Evolutionary conservation across 345 rosid species (phyloP), one percentile per base, ranked within the genome.

Genomic region (Gossypium herbaceum): DNA sequence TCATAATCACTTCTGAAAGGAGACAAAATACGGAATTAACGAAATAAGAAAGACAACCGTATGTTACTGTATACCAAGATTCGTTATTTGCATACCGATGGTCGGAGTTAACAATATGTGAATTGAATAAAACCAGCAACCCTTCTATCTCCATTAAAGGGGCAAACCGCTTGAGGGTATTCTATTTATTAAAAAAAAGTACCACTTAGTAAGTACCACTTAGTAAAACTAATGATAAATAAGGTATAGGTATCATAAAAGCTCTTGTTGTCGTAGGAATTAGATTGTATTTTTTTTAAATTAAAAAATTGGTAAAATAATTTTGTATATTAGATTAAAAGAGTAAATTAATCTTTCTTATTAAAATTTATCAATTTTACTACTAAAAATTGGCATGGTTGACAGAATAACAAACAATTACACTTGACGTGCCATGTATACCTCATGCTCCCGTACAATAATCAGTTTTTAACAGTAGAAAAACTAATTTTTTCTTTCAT

Each of bases 1-100:
- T 90, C 92, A 67, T 92, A 94, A 78, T 90, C 92, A 39, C 80
- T 86, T 72, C 97, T 94, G 87, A 59, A 84, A 78, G 70, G 29
- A 55, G 20, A 44, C 50, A 71, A 66, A 55, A 59, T 65, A 58
- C 20, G 11, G 19, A 55, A 34, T 34, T 45, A 72, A 74, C n/a
- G 62, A 78, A 50, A 57, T 48, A 64, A 20, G 47, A 68, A 75
- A 63, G 47, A 45, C 48, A 56, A 51, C 7, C 20, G 11, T 44
- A 27, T 2, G 48, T 54, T 68, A 7, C n/a, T 41, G 24, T 58
- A 75, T 65, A 68, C 52, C 27, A 66, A 51, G 71, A 69, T 77
- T 29, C 39, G 27, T n/a, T 54, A 74, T 58, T 5, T 45, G 41
- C 85, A 76, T 81, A 92, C 98, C 97, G 81, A 81, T 90, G 87